Evolutionary conservation across 345 rosid species (phyloP).

Genomic region (Syzygium jambos): DNA sequence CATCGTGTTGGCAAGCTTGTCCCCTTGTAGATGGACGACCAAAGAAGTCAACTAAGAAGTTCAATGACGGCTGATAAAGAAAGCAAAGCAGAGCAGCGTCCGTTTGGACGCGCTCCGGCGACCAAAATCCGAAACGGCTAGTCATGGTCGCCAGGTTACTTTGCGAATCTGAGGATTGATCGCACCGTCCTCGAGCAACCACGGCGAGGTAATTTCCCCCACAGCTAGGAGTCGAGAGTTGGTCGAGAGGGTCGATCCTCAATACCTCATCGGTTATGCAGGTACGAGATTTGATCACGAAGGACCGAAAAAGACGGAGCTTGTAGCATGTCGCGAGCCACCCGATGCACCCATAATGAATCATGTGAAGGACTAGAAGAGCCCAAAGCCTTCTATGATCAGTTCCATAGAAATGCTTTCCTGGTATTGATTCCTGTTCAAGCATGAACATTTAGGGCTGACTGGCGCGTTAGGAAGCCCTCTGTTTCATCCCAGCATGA

Average conservation of each 20-base stretch:
- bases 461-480: not conserved
- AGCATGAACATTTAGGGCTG: not conserved
- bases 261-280: not conserved
- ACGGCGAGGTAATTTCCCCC: no score
- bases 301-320: not conserved
- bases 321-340: not conserved
- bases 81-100: not conserved
- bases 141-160: no score
- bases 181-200: no score
- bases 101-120: not conserved
- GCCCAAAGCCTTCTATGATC: not conserved
- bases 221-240: not conserved
- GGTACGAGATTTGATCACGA: not conserved
- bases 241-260: not conserved
- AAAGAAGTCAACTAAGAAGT: not conserved
- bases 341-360: not conserved
- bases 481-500: not conserved
- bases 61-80: not conserved
- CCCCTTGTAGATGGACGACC: not conserved
- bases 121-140: not conserved
- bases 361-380: not conserved
- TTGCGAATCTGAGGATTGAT: no score
- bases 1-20: not conserved
- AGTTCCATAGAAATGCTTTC: not conserved
- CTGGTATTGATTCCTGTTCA: not conserved